phyloP scores from a whole-genome alignment of 352 stramenopile species.

The Blastocystis sp. region DNA sequence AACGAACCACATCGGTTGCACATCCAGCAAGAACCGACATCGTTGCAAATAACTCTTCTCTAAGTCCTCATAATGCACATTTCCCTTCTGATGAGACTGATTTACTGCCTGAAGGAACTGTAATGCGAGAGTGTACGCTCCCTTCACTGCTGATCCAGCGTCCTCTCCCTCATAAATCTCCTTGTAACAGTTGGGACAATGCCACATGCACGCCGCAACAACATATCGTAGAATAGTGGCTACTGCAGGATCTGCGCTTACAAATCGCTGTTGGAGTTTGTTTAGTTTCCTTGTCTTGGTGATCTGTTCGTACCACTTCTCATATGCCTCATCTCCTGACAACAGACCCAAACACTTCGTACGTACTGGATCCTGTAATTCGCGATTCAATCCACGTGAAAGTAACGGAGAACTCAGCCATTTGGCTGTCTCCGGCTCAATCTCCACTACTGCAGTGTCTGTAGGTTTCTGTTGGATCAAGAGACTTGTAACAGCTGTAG shows the following conservation, averaged over 20 bases:
- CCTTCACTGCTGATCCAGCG: neutral
- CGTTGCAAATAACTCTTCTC: neutral
- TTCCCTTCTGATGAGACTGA: conserved; percentile 23
- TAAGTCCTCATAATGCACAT: neutral
- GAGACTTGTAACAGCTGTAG: neutral
- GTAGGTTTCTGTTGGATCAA: conserved; percentile 29
- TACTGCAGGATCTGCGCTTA: neutral
- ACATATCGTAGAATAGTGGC: conserved; percentile 7
- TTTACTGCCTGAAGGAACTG: conserved; percentile 17
- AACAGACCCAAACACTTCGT: neutral
- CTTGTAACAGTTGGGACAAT: conserved; percentile 7
- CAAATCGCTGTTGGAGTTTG: neutral
- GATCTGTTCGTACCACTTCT: neutral
- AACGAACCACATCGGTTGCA: conserved; percentile 36
- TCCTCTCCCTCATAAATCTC: neutral
- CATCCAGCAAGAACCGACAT: conserved; percentile 28
- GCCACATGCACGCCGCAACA: conserved; percentile 3
- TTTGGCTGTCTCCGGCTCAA: neutral
- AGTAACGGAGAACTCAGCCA: conserved; percentile 5
- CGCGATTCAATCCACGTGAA: neutral
- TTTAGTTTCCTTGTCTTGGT: conserved; percentile 18
- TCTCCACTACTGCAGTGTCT: neutral
- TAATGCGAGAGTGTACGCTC: neutral
- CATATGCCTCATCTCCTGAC: neutral
- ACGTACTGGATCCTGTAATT: conserved; percentile 13